Conservation (phyloP, 2,329 filamentous ascomycete species). For the Akanthomyces muscarius region DNA sequence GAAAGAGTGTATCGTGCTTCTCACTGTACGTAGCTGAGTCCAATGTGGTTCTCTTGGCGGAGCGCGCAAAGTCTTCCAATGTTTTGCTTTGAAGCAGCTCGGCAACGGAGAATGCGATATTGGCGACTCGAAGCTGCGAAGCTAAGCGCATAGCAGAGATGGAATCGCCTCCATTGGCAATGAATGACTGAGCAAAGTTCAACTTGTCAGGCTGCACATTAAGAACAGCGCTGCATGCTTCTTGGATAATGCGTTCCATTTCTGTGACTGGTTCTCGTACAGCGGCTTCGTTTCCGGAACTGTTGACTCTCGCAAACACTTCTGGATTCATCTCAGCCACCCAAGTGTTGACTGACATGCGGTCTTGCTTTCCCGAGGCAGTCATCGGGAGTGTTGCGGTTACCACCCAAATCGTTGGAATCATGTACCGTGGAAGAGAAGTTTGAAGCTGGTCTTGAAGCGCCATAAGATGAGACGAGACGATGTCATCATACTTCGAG, state of each 20-base stretch:
- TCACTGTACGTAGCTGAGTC: neutral
- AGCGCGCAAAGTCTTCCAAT: neutral
- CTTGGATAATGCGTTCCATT: neutral
- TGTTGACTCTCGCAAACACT: neutral
- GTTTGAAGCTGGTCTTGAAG: neutral
- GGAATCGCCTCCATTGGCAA: constrained; percentile 41
- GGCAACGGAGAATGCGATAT: neutral
- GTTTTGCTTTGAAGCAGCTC: neutral
- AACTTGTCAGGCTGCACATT: constrained; percentile 30
- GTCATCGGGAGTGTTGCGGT: neutral
- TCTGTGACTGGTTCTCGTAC: neutral
- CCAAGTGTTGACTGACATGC: neutral
- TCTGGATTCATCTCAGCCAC: neutral
- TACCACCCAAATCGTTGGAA: neutral
- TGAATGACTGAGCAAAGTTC: constrained; percentile 32
- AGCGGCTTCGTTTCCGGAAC: neutral
- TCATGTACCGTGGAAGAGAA: neutral
- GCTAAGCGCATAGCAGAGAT: constrained; percentile 36
- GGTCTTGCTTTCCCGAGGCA: neutral
- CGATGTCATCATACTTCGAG: neutral
- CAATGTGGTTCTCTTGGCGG: neutral
- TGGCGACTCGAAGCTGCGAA: neutral
- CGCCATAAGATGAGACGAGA: neutral
- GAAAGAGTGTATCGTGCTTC: neutral
- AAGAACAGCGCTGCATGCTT: constrained; percentile 36